A percentile compares a stretch with the other conserved stretches of the same genome.
Conservation (phyloP, 768 basidiomycete genomes). For the Tubosaeta sp. region DNA sequence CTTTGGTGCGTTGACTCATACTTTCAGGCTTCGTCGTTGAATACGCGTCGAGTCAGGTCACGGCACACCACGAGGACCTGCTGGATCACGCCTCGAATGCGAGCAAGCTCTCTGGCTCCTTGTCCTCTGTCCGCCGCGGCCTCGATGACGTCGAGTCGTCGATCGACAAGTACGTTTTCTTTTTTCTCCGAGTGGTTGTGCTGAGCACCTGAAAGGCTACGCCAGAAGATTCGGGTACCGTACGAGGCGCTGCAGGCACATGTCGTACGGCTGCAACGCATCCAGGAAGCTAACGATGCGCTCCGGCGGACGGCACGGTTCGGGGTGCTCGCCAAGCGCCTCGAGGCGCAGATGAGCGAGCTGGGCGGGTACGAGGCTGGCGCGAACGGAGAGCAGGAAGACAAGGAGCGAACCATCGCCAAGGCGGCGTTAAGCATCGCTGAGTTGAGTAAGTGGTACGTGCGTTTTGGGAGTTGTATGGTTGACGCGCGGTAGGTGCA, state of each 20-base stretch:
- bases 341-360: slow-evolving; percentile 83
- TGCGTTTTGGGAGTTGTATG: not conserved
- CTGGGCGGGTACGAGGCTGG: slow-evolving; percentile 32
- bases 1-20: slow-evolving; percentile 50
- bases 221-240: slow-evolving; percentile 80
- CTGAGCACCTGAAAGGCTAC: slow-evolving; percentile 50
- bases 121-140: slow-evolving; percentile 63
- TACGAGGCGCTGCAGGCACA: slow-evolving; percentile 69
- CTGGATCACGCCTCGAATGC: slow-evolving; percentile 79
- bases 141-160: slow-evolving; percentile 71
- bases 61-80: slow-evolving; percentile 76
- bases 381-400: slow-evolving; percentile 47
- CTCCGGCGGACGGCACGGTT: slow-evolving; percentile 83
- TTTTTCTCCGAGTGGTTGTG: not conserved
- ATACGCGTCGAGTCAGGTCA: slow-evolving; percentile 49
- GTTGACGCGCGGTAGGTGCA: slow-evolving; percentile 35
- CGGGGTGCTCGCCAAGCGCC: slow-evolving; percentile 71
- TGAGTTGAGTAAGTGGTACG: slow-evolving; percentile 66
- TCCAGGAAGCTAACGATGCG: slow-evolving; percentile 82
- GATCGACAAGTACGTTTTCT: slow-evolving; percentile 61
- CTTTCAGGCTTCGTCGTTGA: not conserved
- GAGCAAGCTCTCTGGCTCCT: slow-evolving; percentile 62
- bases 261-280: slow-evolving; percentile 68
- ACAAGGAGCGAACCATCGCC: slow-evolving; percentile 82
- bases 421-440: slow-evolving; percentile 95